phyloP scores from a whole-genome alignment of 139 green algal species.

The Tetradesmus obliquus region DNA sequence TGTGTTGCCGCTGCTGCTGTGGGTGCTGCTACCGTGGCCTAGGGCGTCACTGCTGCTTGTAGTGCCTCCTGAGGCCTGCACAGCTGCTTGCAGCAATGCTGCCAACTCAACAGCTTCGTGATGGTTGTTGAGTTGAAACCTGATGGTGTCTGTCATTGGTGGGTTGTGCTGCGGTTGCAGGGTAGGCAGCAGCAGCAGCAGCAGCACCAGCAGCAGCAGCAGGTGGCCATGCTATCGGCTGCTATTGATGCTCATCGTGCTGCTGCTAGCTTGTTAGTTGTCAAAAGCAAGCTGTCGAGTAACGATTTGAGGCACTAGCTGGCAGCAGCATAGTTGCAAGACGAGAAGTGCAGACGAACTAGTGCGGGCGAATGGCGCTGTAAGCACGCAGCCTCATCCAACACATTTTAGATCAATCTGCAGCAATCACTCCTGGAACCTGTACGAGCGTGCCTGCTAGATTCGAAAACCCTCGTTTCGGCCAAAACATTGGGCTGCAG shows the following conservation, averaged over 20 bases:
- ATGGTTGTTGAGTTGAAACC: neutral
- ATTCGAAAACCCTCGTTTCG: neutral
- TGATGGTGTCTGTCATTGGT: neutral
- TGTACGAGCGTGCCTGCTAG: too few relatives aligned
- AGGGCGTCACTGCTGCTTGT: too few relatives aligned
- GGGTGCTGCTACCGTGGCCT: neutral
- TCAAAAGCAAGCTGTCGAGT: too few relatives aligned
- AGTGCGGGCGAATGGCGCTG: too few relatives aligned
- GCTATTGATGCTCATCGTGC: neutral
- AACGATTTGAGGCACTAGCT: neutral
- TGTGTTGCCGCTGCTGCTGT: neutral
- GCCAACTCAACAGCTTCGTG: neutral
- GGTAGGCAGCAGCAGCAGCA: neutral
- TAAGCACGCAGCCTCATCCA: too few relatives aligned
- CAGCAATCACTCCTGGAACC: too few relatives aligned
- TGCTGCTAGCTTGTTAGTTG: neutral
- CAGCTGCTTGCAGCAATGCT: neutral
- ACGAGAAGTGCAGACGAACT: neutral
- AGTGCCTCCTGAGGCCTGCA: neutral
- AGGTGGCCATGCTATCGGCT: neutral
- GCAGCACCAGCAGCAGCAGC: neutral
- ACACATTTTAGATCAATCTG: too few relatives aligned
- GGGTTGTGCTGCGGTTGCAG: neutral
- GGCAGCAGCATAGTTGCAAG: neutral
- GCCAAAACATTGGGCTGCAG: neutral